A percentile compares a stretch with the other conserved stretches of the same genome.
These are phyloP conservation scores for Leishmania martiniquensis DNA, from an alignment of 208 protist species.

Conservation along the genomic window DNA sequence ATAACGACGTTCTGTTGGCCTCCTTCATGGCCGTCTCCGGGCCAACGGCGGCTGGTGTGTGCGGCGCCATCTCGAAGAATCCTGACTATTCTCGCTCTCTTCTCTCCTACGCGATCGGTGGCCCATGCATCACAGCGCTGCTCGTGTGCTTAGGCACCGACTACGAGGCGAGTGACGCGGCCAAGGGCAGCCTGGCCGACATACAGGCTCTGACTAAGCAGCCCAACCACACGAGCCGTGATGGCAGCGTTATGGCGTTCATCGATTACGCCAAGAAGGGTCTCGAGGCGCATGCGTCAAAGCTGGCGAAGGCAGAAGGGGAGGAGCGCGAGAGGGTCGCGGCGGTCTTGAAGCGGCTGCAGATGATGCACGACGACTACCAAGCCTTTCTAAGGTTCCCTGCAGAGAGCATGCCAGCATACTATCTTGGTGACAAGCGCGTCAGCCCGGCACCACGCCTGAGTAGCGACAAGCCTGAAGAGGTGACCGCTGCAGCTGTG, in stretches of 20 bases:
- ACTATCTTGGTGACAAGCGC: constrained; percentile 33
- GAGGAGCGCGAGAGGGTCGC: constrained; percentile 27
- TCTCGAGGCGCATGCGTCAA: constrained; percentile 25
- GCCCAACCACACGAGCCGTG: constrained; percentile 48
- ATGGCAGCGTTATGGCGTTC: constrained; percentile 52
- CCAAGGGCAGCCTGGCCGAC: constrained; percentile 26
- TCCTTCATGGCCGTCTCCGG: constrained; percentile 42
- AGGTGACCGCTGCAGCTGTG: neutral
- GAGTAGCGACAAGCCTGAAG: constrained; percentile 17
- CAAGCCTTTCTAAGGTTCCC: constrained; percentile 20
- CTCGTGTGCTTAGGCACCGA: constrained; percentile 44
- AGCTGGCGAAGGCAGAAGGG: constrained; percentile 22
- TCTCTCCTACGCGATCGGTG: constrained; percentile 58
- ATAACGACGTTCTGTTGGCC: constrained; percentile 50
- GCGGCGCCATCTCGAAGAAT: constrained; percentile 37
- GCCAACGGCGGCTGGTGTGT: constrained; percentile 27
- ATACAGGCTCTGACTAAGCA: constrained; percentile 41
- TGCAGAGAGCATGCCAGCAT: constrained; percentile 23
- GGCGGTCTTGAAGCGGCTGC: constrained; percentile 22
- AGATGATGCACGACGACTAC: constrained; percentile 43
- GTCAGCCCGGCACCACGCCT: constrained; percentile 22
- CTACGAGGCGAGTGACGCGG: constrained; percentile 14
- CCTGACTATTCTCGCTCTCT: constrained; percentile 51
- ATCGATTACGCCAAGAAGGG: constrained; percentile 47
- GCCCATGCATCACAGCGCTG: constrained; percentile 47